Conservation (phyloP, 164 flowering plant genomes). For the Liquidambar formosana region DNA sequence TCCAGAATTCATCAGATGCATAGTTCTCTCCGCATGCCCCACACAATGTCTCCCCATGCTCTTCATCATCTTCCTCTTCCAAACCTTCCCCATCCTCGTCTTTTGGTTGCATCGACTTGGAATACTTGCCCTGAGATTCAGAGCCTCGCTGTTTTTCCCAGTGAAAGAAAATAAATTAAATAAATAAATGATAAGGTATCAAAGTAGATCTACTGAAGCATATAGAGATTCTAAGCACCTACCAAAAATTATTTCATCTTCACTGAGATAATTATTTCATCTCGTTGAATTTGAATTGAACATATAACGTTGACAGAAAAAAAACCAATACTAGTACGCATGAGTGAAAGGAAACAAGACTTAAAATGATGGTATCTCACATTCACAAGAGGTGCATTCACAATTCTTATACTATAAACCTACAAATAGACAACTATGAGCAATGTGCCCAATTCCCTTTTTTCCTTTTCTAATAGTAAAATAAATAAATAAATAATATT, state of each 20-base stretch:
- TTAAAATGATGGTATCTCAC: too few relatives aligned
- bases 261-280: too few relatives aligned
- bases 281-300: too few relatives aligned
- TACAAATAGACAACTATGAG: too few relatives aligned
- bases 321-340: too few relatives aligned
- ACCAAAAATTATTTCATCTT: not conserved
- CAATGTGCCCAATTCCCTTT: too few relatives aligned
- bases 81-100: constrained; percentile 30
- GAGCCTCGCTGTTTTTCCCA: constrained; percentile 22
- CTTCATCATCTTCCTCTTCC: constrained; percentile 38
- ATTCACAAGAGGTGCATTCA: too few relatives aligned
- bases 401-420: too few relatives aligned
- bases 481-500: too few relatives aligned
- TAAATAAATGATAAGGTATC: not conserved
- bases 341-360: too few relatives aligned
- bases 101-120: constrained; percentile 21
- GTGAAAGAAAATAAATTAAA: not conserved
- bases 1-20: constrained; percentile 38
- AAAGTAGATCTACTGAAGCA: not conserved
- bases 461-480: too few relatives aligned
- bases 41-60: constrained; percentile 37
- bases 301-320: too few relatives aligned
- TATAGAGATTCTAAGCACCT: not conserved
- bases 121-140: constrained; percentile 26
- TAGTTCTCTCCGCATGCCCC: constrained; percentile 45